Base-by-base conservation (phyloP, 768 basidiomycete genomes). In the Hericium rajendrae region DNA sequence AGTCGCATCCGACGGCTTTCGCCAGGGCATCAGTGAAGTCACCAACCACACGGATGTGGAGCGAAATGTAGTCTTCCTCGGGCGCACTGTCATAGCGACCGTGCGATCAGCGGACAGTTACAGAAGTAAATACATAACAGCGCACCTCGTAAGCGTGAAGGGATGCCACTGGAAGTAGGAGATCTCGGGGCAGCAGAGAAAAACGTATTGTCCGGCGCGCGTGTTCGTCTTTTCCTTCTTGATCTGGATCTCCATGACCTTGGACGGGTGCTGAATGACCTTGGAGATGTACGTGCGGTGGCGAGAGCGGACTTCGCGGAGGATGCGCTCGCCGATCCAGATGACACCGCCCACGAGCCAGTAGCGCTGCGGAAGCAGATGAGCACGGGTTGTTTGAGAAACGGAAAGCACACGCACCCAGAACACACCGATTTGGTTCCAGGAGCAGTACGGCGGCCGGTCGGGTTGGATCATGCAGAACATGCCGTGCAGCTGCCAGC, bases 101-200 rank as follows among this genome's bases (percentile, higher is more conserved):
- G 32, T 2, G n/a, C 38, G 38, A 38, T n/a, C 32, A 53, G 40
- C 15, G 51, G 24, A 52, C 40, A 37, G 62, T 60, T 57, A 51
- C n/a, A 53, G 28, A 52, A 18, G 12, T 22, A 49, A 4, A n/a
- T 18, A 37, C 37, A 46, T 2, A 22, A 20, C 15, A 18, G 69
- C 72, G 18, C 54, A 83, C 85, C 85, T 87, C 38, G 92, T 95
- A 59, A 97, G 81, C 15, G 94, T 95, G 78, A 97, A 97, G 9
- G 94, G 93, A 67, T 97, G 94, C 89, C 93, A 97, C 69, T 97
- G 92, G 78, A 88, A 94, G 74, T 92, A 95, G 18, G 88, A 91
- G 49, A 97, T 76, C 71, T 92, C 89, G 9, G 94, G 94, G 73
- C 91, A 93, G 62, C 77, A 85, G 51, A 97, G 71, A 77, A 95